Evolutionary conservation across 2,329 filamentous ascomycete species (phyloP).

Genomic region (Aureobasidium uvarum): DNA sequence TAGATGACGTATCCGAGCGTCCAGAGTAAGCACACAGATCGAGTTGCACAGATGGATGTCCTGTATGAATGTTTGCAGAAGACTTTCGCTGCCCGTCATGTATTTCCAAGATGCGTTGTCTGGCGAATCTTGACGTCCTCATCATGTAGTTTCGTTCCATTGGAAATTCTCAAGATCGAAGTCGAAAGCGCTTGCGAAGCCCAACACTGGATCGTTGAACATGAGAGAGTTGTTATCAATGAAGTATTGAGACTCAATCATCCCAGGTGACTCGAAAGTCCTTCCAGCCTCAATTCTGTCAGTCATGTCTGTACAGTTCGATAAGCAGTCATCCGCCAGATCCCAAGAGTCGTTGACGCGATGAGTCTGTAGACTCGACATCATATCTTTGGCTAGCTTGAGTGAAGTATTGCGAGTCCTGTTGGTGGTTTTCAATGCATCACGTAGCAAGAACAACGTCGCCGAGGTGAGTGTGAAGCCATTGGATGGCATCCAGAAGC

Average conservation of each 20-base stretch:
- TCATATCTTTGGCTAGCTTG: constrained; percentile 8
- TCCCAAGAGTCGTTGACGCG: neutral
- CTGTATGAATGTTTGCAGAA: too few species aligned
- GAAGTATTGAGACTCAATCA: neutral
- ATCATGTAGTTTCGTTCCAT: neutral
- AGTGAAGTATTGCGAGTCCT: neutral
- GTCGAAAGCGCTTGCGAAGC: neutral
- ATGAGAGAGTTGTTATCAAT: neutral
- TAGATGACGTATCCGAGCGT: too few species aligned
- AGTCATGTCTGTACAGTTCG: constrained; percentile 1
- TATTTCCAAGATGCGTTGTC: too few species aligned
- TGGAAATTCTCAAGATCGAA: neutral
- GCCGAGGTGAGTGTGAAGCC: constrained; percentile 8
- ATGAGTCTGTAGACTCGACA: neutral
- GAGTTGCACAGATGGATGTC: too few species aligned
- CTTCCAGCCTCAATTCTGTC: neutral
- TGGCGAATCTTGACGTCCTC: neutral
- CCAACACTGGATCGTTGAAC: neutral
- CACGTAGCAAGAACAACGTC: neutral
- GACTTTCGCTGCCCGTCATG: too few species aligned
- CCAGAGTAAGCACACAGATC: too few species aligned
- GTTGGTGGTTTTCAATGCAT: neutral
- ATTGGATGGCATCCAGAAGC: constrained; percentile 6
- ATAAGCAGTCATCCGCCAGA: constrained; percentile 5
- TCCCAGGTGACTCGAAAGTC: neutral